phyloP scores from a whole-genome alignment of 164 flowering plant species.

The Berberis thunbergii region DNA sequence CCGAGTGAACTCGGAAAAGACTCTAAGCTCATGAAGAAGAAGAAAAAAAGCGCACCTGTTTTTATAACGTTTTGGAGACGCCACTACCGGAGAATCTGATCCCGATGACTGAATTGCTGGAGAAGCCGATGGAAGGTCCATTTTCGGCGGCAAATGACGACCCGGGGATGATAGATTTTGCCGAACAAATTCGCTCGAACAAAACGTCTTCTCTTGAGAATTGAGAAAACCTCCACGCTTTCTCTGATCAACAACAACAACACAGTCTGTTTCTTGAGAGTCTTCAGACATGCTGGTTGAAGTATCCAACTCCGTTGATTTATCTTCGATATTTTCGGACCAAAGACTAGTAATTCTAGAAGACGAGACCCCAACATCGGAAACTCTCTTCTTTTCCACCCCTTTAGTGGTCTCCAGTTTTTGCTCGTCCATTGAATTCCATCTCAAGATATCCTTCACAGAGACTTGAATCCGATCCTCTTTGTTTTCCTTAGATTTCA shows the following conservation, averaged over 20 bases:
- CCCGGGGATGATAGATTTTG: not conserved
- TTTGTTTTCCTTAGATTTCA: conserved; percentile 12
- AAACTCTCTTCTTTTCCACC: conserved; percentile 10
- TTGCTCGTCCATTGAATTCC: conserved; percentile 23
- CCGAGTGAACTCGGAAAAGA: too few species aligned
- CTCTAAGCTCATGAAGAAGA: too few species aligned
- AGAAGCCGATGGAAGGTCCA: too few species aligned
- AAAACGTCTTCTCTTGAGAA: too few species aligned
- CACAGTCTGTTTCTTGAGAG: conserved; percentile 16
- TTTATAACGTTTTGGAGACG: conserved; percentile 35
- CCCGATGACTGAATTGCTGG: conserved; percentile 28
- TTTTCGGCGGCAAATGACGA: too few species aligned
- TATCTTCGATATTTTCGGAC: conserved; percentile 54
- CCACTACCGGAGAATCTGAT: conserved; percentile 36
- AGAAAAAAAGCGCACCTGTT: conserved; percentile 25
- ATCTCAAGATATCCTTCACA: conserved; percentile 23
- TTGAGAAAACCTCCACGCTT: conserved; percentile 4
- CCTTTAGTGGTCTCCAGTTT: not conserved
- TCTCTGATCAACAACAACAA: conserved; percentile 2
- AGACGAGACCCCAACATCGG: conserved; percentile 23
- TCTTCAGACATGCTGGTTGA: conserved; percentile 20
- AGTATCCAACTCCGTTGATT: conserved; percentile 42
- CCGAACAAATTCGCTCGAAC: conserved; percentile 18
- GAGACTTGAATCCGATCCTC: conserved; percentile 17
- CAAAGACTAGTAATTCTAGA: conserved; percentile 42